These are phyloP conservation scores for Pseudocercospora cruenta DNA, from an alignment of 2,329 filamentous ascomycete genomes.

Conservation along the genomic window DNA sequence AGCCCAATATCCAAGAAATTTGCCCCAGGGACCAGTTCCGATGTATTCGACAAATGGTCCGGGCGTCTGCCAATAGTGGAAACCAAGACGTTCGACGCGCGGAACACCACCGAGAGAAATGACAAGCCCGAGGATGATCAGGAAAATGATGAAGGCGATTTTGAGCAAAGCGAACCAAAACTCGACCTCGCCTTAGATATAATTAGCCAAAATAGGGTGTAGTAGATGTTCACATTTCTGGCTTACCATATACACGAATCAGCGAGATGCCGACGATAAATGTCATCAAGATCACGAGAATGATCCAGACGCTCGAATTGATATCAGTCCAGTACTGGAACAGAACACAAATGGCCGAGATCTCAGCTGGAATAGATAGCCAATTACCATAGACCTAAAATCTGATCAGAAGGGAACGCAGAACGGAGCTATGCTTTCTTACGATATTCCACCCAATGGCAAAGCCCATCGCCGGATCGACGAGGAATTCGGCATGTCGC, in stretches of 20 bases:
- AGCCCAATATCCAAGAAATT: slow-evolving; percentile 48
- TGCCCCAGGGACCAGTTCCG: slow-evolving; percentile 39
- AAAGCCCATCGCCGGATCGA: slow-evolving; percentile 51
- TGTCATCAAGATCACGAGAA: slow-evolving; percentile 39
- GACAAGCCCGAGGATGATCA: slow-evolving; percentile 50
- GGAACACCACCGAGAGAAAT: slow-evolving; percentile 50
- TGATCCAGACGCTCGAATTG: slow-evolving; percentile 41
- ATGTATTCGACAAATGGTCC: slow-evolving; percentile 50
- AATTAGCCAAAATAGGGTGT: not conserved
- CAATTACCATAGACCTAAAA: slow-evolving; percentile 33
- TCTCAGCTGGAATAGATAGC: slow-evolving; percentile 39
- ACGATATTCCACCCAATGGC: slow-evolving; percentile 32
- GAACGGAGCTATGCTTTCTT: not conserved
- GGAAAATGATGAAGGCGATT: slow-evolving; percentile 48
- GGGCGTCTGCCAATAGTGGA: slow-evolving; percentile 49
- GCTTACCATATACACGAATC: slow-evolving; percentile 45
- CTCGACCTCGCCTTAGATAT: slow-evolving; percentile 43
- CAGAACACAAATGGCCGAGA: slow-evolving; percentile 37
- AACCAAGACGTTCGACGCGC: slow-evolving; percentile 46
- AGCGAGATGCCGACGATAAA: slow-evolving; percentile 40
- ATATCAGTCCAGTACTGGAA: slow-evolving; percentile 39
- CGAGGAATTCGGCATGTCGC: slow-evolving; percentile 54
- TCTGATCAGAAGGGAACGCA: not conserved
- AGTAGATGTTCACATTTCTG: not conserved
- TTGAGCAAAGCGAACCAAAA: slow-evolving; percentile 53